These are phyloP conservation scores for Teunomyces cretensis DNA, from an alignment of 805 yeast genomes.

Conservation along the genomic window DNA sequence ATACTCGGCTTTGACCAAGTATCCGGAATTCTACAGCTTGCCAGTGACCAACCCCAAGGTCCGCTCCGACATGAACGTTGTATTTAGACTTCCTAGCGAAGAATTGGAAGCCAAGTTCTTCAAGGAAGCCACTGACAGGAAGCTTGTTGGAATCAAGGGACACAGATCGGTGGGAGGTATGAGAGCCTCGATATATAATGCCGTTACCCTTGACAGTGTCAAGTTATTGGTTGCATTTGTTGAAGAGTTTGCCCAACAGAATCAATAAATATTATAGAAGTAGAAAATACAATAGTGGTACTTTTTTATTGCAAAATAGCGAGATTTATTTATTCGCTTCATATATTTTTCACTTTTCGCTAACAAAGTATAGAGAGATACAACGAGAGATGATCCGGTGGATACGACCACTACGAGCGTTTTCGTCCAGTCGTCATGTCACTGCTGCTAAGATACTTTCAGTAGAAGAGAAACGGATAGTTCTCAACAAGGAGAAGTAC, in stretches of 20 bases:
- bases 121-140: conserved; percentile 56
- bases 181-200: conserved; percentile 90
- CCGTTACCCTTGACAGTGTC: conserved; percentile 66
- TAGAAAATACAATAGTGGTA: no score
- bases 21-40: conserved; percentile 61
- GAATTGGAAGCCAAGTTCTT: conserved; percentile 71
- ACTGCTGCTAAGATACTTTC: conserved; percentile 10
- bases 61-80: conserved; percentile 91
- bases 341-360: background rate
- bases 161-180: conserved; percentile 98
- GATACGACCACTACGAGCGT: conserved; percentile 5
- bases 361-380: background rate
- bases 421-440: background rate
- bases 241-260: conserved; percentile 53
- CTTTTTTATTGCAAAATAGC: no score
- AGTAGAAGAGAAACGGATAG: conserved; percentile 24
- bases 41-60: conserved; percentile 58
- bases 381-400: background rate
- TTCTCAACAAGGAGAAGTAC: conserved; percentile 33
- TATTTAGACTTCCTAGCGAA: conserved; percentile 69
- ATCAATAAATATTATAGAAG: background rate
- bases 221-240: conserved; percentile 57
- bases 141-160: conserved; percentile 83
- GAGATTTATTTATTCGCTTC: no score
- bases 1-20: conserved; percentile 64